These are phyloP conservation scores for Colletotrichum sp. DNA, from an alignment of 2,329 filamentous ascomycete genomes.

Conservation along the genomic window DNA sequence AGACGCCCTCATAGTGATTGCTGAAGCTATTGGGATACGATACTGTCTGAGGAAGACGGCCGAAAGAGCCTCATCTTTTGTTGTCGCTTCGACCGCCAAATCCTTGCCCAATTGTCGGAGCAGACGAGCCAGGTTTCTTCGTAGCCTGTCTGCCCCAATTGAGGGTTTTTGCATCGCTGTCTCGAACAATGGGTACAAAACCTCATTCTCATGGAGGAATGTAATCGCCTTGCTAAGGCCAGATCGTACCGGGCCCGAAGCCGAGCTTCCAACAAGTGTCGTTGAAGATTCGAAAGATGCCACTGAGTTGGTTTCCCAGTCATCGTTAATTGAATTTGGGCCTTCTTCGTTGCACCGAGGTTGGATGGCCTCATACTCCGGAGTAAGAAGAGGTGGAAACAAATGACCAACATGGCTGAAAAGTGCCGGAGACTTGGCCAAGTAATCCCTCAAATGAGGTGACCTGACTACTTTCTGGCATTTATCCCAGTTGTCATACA, in stretches of 20 bases:
- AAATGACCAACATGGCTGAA: background rate
- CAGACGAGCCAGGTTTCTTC: background rate
- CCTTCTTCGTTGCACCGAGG: background rate
- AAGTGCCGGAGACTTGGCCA: background rate
- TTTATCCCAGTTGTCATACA: background rate
- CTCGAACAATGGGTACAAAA: background rate
- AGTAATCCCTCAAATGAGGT: background rate
- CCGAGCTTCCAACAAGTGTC: background rate
- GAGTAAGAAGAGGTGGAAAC: background rate
- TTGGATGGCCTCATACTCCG: background rate
- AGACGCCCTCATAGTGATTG: background rate
- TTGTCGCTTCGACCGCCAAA: background rate
- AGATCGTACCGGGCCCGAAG: background rate
- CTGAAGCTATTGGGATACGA: background rate
- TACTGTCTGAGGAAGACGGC: background rate
- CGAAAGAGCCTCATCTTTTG: background rate
- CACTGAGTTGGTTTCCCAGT: background rate
- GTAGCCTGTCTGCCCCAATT: background rate
- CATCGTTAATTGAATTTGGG: background rate
- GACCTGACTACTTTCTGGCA: background rate
- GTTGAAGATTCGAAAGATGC: background rate
- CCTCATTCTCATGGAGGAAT: background rate
- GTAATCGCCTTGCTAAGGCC: background rate
- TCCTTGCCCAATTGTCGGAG: background rate
- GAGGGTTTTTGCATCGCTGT: accelerated